Evolutionary conservation across 2,329 filamentous ascomycete genomes (phyloP), one percentile per base, ranked within the genome.

Genomic region (Rachicladosporium sp.): DNA sequence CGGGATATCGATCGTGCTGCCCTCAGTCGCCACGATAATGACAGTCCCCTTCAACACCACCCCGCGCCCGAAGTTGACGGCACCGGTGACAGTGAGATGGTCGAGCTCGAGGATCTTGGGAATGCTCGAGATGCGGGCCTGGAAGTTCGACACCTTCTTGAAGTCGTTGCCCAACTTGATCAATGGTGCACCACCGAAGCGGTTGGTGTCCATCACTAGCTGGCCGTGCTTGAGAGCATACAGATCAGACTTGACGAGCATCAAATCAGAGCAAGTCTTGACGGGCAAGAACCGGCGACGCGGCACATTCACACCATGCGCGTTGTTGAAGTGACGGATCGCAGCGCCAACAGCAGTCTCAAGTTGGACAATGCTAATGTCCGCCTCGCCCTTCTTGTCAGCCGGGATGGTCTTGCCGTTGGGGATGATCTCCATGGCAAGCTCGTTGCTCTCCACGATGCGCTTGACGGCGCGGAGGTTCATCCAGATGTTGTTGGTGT

Each of bases 401-500:
- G 88, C 91, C 38, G 91, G 84, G 58, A 98, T 95, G 49, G 85
- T 89, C 77, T 98, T 98, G 70, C 84, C 87, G 71, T 98, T 98
- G 64, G 91, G 88, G 56, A 98, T 98, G 63, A 98, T 98, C 71
- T 98, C 91, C 84, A 98, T 93, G 69, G 88, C 84, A 40, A 98
- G 80, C 73, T 96, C 89, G 64, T 94, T 86, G 66, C 93, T 87
- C 77, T 96, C 91, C 6, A 98, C 91, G 40, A 98, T 87, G 45
- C 91, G 88, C 82, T 96, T 96, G 69, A 98, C 83, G 53, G 91
- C 91, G 62, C 85, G 80, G 56, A 95, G 76, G 71, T 94, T 94
- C 75, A 98, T 83, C 91, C 91, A 98, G 69, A 98, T 95, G 78
- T 98, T 98, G 83, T 98, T 98, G 68, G 91, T 98, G 79, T 98